These are phyloP conservation scores for Populus tomentosa DNA, from an alignment of 441 rosid genomes.

Conservation along the genomic window DNA sequence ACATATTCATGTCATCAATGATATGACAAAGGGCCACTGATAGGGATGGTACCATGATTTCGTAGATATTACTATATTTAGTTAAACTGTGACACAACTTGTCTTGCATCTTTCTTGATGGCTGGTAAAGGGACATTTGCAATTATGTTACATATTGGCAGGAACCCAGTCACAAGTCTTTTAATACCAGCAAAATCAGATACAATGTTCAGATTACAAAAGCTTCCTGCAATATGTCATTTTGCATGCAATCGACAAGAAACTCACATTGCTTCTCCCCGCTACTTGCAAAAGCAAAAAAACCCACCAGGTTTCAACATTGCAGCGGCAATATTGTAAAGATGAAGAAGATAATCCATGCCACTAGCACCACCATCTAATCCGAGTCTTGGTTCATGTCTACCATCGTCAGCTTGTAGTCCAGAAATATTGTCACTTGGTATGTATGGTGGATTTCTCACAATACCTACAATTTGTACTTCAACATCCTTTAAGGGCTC, in stretches of 20 bases:
- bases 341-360: conserved; percentile 65
- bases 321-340: conserved; percentile 53
- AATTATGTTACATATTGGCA: conserved; percentile 17
- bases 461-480: conserved; percentile 66
- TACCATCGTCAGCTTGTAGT: conserved; percentile 76
- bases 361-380: conserved; percentile 80
- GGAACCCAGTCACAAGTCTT: conserved; percentile 68
- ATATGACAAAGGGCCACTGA: background rate
- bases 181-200: conserved; percentile 39
- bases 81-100: background rate
- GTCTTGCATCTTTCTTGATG: background rate
- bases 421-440: conserved; percentile 36
- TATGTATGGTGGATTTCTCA: conserved; percentile 89
- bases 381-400: conserved; percentile 83
- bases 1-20: background rate
- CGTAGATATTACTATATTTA: background rate
- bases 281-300: conserved; percentile 83
- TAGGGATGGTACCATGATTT: background rate
- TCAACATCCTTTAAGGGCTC: conserved; percentile 60
- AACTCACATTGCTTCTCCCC: conserved; percentile 78
- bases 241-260: conserved; percentile 53
- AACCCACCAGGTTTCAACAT: conserved; percentile 73
- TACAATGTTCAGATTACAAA: conserved; percentile 35
- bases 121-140: background rate
- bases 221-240: conserved; percentile 30